Conservation (phyloP, 2,329 filamentous ascomycete genomes). For the Aspergillus sp. region DNA sequence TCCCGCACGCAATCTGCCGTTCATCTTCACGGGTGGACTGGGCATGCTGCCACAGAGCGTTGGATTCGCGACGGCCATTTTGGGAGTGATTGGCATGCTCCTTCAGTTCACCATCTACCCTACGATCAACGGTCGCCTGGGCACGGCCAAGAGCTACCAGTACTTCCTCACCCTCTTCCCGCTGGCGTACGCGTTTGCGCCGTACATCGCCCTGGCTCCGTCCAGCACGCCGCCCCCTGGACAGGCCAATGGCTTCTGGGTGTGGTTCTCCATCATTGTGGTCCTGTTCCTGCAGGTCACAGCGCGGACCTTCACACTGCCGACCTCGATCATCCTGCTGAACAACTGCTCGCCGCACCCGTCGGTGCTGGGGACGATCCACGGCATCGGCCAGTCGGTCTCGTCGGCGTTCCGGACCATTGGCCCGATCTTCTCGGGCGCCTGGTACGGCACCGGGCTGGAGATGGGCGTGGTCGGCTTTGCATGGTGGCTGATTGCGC, state of each 20-base stretch:
- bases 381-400: constrained; percentile 58
- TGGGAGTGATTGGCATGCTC: constrained; percentile 70
- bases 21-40: constrained; percentile 67
- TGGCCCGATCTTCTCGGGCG: constrained; percentile 56
- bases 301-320: constrained; percentile 68
- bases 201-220: constrained; percentile 69
- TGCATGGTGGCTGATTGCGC: constrained; percentile 57
- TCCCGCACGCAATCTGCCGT: constrained; percentile 49
- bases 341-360: constrained; percentile 62
- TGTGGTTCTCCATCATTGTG: constrained; percentile 66
- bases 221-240: constrained; percentile 46
- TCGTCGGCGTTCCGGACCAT: constrained; percentile 57
- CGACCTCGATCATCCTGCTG: constrained; percentile 58
- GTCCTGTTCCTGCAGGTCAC: constrained; percentile 69
- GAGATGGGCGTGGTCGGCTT: constrained; percentile 56
- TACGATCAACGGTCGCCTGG: constrained; percentile 63
- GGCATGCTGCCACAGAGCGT: constrained; percentile 69
- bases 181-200: constrained; percentile 67
- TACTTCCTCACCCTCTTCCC: constrained; percentile 69
- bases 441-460: constrained; percentile 56
- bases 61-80: constrained; percentile 71
- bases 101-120: constrained; percentile 73
- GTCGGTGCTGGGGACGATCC: constrained; percentile 58
- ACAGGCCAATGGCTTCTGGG: constrained; percentile 40
- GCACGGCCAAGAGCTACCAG: constrained; percentile 67